phyloP scores from a whole-genome alignment of 2,329 filamentous ascomycete genomes.

The Colletotrichum sublineola region DNA sequence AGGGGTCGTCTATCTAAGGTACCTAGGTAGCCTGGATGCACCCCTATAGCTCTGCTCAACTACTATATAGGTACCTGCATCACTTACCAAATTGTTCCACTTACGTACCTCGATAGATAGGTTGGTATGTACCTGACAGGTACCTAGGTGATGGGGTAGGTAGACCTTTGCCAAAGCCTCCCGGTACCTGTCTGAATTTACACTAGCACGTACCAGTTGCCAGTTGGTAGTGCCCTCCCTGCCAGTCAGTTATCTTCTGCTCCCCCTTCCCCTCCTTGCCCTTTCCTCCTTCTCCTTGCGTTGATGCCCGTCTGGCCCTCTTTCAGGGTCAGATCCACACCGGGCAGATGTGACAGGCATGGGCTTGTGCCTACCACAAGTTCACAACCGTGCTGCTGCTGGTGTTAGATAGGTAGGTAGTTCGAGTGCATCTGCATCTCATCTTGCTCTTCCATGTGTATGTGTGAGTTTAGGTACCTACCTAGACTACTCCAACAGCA shows the following conservation, averaged over 20 bases:
- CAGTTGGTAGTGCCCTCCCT: neutral
- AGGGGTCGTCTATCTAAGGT: too few species aligned
- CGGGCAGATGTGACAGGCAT: neutral
- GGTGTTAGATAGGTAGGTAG: neutral
- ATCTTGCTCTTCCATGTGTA: neutral
- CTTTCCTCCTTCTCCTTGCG: neutral
- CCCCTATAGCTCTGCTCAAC: neutral
- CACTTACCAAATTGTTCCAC: neutral
- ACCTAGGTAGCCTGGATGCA: neutral
- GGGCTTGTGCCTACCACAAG: too few species aligned
- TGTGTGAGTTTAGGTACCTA: too few species aligned
- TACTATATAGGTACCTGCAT: neutral
- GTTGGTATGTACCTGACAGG: neutral
- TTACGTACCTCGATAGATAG: too few species aligned
- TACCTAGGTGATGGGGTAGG: neutral
- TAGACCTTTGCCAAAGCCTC: constrained; percentile 6
- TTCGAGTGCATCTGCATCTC: neutral
- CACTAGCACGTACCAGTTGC: neutral
- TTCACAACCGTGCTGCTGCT: neutral
- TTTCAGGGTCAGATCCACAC: constrained; percentile 31
- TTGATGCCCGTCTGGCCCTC: constrained; percentile 13
- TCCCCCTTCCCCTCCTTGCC: neutral
- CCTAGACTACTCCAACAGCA: neutral
- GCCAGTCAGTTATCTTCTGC: neutral
- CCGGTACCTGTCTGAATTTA: constrained; percentile 3